Evolutionary conservation across 2,329 filamentous ascomycete species (phyloP), one percentile per base, ranked within the genome.

Genomic region (Chaetomium olivaceum): DNA sequence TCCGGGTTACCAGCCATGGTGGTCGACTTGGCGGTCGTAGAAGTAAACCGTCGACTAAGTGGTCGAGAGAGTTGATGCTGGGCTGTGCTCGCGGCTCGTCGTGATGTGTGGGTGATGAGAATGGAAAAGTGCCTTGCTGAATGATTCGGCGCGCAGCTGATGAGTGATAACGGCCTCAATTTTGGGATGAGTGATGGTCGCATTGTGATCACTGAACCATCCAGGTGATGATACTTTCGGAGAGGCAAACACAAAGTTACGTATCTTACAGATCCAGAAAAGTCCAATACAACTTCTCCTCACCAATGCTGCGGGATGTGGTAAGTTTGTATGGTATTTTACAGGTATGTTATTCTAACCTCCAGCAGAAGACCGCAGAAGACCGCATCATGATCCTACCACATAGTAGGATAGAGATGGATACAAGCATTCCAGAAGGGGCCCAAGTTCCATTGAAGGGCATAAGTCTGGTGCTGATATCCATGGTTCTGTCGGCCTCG

Each of bases 1-100:
- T 58, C 51, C 23, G n/a, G 11, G 25, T 5, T 43, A 51, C 25
- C 63, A 31, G 36, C 61, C 57, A 60, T 66, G 1, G 25, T 55
- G 23, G 23, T 36, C n/a, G 39, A 51, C 31, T 31, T 57, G 14
- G 50, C 19, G 51, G 19, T 36, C 46, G 50, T 62, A 36, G 16
- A 43, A 25, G 52, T 54, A 43, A 50, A 23, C 21, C 9, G 25
- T 16, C 57, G 61, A 23, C 25, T 31, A 48, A 12, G n/a, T 14
- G 52, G 54, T 6, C 7, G 48, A n/a, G 5, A 46, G 1, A 16
- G 29, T 3, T 43, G 43, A 12, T 36, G 43, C 46, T 23, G 27
- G 21, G 52, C 33, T 50, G 43, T 3, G 8, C n/a, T n/a, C 9
- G 14, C 7, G 31, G 19, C 23, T 25, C 8, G 48, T 21, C 2